phyloP scores from a whole-genome alignment of 2,329 filamentous ascomycete species.

The Exophiala sp. region DNA sequence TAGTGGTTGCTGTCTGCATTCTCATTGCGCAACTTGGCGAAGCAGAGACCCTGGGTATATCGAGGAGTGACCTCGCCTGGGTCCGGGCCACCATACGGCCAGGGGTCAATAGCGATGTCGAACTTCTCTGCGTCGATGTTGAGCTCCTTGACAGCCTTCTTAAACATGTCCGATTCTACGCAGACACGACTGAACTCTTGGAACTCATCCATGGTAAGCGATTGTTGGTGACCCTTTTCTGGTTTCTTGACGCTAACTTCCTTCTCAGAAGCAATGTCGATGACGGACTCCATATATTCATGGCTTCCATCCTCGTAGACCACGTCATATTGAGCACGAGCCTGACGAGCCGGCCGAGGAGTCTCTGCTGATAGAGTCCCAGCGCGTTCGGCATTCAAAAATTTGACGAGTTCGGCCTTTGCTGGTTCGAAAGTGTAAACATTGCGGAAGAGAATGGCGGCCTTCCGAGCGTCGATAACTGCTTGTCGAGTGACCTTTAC shows the following conservation, averaged over 20 bases:
- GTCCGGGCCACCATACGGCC: conserved; percentile 56
- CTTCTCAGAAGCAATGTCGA: conserved; percentile 45
- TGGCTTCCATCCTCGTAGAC: conserved; percentile 50
- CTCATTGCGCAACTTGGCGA: conserved; percentile 45
- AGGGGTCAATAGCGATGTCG: conserved; percentile 54
- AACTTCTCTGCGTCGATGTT: conserved; percentile 52
- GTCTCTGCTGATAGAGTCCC: conserved; percentile 39
- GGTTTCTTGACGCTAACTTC: conserved; percentile 44
- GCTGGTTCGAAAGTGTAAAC: conserved; percentile 50
- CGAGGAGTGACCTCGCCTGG: conserved; percentile 48
- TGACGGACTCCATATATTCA: conserved; percentile 55
- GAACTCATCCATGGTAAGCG: conserved; percentile 49
- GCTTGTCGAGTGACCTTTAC: conserved; percentile 50
- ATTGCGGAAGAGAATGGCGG: conserved; percentile 45
- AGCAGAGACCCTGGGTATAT: conserved; percentile 55
- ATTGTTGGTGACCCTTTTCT: conserved; percentile 47
- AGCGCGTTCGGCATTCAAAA: conserved; percentile 49
- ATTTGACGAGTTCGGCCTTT: conserved; percentile 47
- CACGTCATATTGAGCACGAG: conserved; percentile 55
- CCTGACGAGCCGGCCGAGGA: conserved; percentile 49
- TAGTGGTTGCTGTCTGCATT: conserved; percentile 62
- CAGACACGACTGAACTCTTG: conserved; percentile 47
- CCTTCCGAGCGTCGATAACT: conserved; percentile 41
- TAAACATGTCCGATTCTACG: conserved; percentile 52
- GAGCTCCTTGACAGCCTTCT: conserved; percentile 50